Percentiles rank a stretch among this genome's conserved stretches.
Evolutionary conservation across 163 green algal genomes (phyloP).

Genomic region (Chlamydomonas reinhardtii): DNA sequence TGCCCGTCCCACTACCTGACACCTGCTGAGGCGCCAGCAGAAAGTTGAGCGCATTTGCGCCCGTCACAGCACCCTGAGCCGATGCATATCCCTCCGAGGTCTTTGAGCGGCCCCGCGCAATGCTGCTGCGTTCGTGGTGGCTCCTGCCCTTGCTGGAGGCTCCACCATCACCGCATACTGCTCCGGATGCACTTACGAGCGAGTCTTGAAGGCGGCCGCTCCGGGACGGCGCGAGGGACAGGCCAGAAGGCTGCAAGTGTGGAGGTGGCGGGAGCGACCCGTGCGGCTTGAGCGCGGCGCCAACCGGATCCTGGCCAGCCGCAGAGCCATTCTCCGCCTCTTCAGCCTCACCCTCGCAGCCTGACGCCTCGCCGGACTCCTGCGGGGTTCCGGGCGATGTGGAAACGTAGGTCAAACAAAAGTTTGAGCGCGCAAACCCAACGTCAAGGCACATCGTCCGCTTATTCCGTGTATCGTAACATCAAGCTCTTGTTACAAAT

Average conservation of each 20-base stretch:
- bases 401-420: neutral
- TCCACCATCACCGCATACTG: neutral
- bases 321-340: neutral
- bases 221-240: neutral
- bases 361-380: slow-evolving; percentile 44
- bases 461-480: no score
- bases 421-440: neutral
- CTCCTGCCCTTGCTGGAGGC: neutral
- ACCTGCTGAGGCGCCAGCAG: neutral
- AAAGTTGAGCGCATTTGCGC: neutral
- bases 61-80: neutral
- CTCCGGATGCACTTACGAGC: neutral
- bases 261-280: neutral
- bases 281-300: no score
- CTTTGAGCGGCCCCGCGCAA: neutral
- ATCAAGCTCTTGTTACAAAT: neutral
- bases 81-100: neutral
- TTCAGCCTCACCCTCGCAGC: slow-evolving; percentile 1
- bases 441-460: neutral
- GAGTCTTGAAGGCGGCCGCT: neutral
- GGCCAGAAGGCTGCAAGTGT: neutral
- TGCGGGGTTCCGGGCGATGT: neutral
- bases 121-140: neutral
- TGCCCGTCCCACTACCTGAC: neutral
- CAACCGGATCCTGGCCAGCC: no score